Evolutionary conservation across 2,329 filamentous ascomycete genomes (phyloP).

Genomic region (Colletotrichum sidae): DNA sequence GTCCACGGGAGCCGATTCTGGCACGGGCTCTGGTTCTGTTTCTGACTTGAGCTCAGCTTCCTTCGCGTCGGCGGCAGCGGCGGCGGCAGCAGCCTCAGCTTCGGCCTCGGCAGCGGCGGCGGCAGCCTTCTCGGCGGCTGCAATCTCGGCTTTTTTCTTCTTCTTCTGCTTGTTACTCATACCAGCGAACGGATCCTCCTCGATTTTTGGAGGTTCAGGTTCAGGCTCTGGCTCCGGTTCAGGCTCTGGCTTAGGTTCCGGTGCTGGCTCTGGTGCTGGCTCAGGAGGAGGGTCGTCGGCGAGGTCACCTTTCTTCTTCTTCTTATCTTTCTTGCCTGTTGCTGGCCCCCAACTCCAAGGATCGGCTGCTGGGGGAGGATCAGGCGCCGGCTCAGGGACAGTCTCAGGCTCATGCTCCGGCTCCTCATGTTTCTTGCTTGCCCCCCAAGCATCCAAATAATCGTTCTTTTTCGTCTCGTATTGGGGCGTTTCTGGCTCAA

Average conservation of each 20-base stretch:
- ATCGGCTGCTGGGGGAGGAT: constrained; percentile 46
- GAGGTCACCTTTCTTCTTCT: constrained; percentile 49
- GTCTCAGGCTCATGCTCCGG: constrained; percentile 37
- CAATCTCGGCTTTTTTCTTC: constrained; percentile 41
- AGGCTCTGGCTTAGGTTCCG: constrained; percentile 41
- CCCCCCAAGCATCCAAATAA: constrained; percentile 46
- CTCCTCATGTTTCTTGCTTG: constrained; percentile 54
- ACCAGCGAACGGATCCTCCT: constrained; percentile 47
- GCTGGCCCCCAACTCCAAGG: constrained; percentile 48
- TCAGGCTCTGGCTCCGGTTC: constrained; percentile 40
- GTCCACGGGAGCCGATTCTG: constrained; percentile 30
- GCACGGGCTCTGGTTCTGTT: constrained; percentile 25
- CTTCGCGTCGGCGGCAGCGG: constrained; percentile 13
- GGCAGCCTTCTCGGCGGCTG: constrained; percentile 14
- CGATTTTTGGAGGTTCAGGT: constrained; percentile 44
- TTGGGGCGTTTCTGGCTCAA: constrained; percentile 37
- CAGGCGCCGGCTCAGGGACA: constrained; percentile 41
- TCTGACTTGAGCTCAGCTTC: constrained; percentile 33
- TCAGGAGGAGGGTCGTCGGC: constrained; percentile 39
- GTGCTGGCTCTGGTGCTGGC: constrained; percentile 17
- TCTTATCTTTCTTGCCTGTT: constrained; percentile 57
- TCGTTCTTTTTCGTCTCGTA: constrained; percentile 37
- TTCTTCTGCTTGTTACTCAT: constrained; percentile 47
- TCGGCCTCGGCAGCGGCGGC: constrained; percentile 24
- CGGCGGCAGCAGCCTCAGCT: constrained; percentile 18